Conservation (phyloP, 1,284 basidiomycete species). For the Phylloporus sp. region DNA sequence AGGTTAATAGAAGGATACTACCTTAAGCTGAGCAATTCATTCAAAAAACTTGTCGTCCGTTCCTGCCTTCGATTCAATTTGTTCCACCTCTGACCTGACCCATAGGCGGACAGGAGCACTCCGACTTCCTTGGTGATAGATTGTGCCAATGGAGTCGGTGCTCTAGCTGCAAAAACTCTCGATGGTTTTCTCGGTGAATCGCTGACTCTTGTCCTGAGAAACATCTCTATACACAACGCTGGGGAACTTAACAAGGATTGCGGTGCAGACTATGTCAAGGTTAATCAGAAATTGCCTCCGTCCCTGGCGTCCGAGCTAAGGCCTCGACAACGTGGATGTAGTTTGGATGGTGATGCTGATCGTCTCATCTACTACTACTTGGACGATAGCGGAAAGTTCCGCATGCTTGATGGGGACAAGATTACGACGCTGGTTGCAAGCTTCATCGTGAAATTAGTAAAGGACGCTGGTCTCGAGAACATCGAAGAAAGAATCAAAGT, state of each 20-base stretch:
- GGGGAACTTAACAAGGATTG: constrained; percentile 88
- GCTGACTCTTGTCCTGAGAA: constrained; percentile 64
- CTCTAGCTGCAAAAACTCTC: constrained; percentile 69
- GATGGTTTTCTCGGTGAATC: constrained; percentile 56
- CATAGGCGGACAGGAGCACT: constrained; percentile 63
- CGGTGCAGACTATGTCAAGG: constrained; percentile 98
- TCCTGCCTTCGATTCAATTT: constrained; percentile 2
- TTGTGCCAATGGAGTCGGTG: constrained; percentile 98
- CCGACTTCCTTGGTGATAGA: constrained; percentile 80
- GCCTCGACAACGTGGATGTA: constrained; percentile 84
- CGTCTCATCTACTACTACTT: constrained; percentile 95
- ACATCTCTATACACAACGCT: constrained; percentile 65
- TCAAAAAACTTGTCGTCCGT: constrained; percentile 86
- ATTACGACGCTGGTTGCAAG: constrained; percentile 94
- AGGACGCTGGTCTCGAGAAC: constrained; percentile 76
- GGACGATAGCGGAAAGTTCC: constrained; percentile 79
- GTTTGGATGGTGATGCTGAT: constrained; percentile 97
- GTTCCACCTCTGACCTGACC: constrained; percentile 12
- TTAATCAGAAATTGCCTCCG: constrained; percentile 83
- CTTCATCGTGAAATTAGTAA: constrained; percentile 92
- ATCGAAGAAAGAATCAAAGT: constrained; percentile 61
- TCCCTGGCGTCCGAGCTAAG: constrained; percentile 63
- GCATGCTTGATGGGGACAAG: constrained; percentile 98
- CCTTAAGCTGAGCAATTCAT: constrained; percentile 84
- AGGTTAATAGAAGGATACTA: constrained; percentile 90